These are phyloP conservation scores for Leavenworthia alabamica DNA, from an alignment of 345 rosid species.

Conservation along the genomic window DNA sequence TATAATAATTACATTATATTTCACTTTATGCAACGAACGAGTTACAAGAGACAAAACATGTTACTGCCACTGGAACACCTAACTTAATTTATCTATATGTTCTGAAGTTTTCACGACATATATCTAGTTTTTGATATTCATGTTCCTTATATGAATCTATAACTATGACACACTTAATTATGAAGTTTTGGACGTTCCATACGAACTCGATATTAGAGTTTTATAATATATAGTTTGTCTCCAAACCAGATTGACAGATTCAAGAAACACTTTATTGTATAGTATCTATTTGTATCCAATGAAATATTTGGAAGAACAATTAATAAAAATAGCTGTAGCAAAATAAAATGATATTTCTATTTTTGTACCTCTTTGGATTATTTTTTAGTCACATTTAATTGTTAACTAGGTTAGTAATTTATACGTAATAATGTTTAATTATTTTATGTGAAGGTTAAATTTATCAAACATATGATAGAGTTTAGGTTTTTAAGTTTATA, in stretches of 20 bases:
- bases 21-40: constrained; percentile 9
- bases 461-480: no score
- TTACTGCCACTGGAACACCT: neutral
- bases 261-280: neutral
- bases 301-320: no score
- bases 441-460: no score
- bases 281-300: neutral
- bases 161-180: neutral
- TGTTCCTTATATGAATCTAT: neutral
- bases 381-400: no score
- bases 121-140: neutral
- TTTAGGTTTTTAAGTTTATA: no score
- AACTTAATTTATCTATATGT: neutral
- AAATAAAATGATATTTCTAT: neutral
- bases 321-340: neutral
- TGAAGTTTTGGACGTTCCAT: neutral
- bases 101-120: neutral
- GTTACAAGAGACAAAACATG: neutral
- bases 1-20: neutral
- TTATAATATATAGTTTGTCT: neutral
- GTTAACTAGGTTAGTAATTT: no score
- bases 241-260: neutral
- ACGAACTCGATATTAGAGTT: neutral
- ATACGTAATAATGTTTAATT: no score
- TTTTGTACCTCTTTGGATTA: no score